Percentiles rank a stretch among this genome's conserved stretches.
These are phyloP conservation scores for Zymoseptoria pseudotritici DNA, from an alignment of 2,329 filamentous ascomycete species.

Conservation along the genomic window DNA sequence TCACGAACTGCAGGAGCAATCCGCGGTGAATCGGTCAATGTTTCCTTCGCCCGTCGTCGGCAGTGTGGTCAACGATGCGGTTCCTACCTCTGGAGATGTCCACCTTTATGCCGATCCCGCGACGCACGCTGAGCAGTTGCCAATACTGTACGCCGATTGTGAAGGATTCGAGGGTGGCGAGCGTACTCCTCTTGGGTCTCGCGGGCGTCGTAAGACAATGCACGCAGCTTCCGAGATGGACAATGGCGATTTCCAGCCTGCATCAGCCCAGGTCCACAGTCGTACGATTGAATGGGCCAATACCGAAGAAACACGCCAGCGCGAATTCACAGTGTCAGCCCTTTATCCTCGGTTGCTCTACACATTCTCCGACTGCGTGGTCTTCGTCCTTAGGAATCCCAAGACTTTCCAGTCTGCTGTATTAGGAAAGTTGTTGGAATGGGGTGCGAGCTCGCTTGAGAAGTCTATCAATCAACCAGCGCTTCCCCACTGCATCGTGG, in stretches of 20 bases:
- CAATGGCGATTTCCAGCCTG: background rate
- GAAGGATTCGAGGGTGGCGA: conserved; percentile 48
- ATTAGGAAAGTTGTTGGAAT: conserved; percentile 38
- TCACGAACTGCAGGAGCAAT: conserved; percentile 27
- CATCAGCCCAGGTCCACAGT: conserved; percentile 14
- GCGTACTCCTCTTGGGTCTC: conserved; percentile 30
- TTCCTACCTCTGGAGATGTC: conserved; percentile 46
- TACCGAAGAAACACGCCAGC: conserved; percentile 24
- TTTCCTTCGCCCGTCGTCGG: conserved; percentile 42
- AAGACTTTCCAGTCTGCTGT: conserved; percentile 32
- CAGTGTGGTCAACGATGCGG: conserved; percentile 30
- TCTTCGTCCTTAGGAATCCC: conserved; percentile 36
- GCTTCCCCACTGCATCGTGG: conserved; percentile 49
- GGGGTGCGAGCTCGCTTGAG: conserved; percentile 46
- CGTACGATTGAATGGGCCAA: conserved; percentile 29
- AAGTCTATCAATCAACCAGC: conserved; percentile 50
- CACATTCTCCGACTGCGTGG: conserved; percentile 39
- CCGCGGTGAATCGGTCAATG: conserved; percentile 21
- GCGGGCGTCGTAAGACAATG: conserved; percentile 10
- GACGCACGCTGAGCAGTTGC: conserved; percentile 32
- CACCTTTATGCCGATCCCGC: conserved; percentile 47
- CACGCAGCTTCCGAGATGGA: background rate
- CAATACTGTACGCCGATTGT: conserved; percentile 46
- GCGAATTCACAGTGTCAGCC: conserved; percentile 33
- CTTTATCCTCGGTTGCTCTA: conserved; percentile 38